These are phyloP conservation scores for Oryza officinalis DNA, from an alignment of 176 grass and related monocot species.

Conservation along the genomic window DNA sequence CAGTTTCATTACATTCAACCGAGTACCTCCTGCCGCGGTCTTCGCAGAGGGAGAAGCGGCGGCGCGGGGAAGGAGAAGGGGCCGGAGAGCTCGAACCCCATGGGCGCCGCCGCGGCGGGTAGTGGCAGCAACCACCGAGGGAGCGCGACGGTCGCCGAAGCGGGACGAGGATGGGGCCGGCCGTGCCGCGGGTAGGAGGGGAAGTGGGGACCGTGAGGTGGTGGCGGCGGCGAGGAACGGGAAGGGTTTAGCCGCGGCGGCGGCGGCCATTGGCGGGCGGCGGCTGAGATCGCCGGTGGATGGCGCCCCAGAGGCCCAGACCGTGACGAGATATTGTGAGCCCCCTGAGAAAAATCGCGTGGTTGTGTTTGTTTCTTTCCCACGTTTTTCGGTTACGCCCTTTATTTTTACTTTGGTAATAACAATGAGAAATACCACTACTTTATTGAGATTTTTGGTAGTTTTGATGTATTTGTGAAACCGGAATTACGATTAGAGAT, in stretches of 20 bases:
- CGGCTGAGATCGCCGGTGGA: conserved; percentile 20
- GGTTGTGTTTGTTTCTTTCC: neutral
- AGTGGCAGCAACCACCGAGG: conserved; percentile 3
- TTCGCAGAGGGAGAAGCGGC: neutral
- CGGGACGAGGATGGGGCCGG: neutral
- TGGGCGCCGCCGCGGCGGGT: neutral
- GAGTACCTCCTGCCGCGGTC: conserved; percentile 26
- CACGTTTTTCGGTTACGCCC: too few species aligned
- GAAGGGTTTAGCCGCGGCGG: neutral
- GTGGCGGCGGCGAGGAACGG: neutral
- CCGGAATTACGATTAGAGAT: too few species aligned
- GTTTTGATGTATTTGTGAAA: too few species aligned
- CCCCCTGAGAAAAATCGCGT: neutral
- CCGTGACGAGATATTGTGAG: conserved; percentile 20
- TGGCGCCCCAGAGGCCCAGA: neutral
- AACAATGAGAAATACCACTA: too few species aligned
- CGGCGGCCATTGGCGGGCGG: conserved; percentile 30
- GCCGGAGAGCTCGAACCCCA: neutral
- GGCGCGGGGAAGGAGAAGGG: neutral
- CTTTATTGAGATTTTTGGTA: too few species aligned
- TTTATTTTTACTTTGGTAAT: too few species aligned
- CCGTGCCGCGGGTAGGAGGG: neutral
- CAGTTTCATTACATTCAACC: neutral
- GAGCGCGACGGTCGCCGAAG: neutral
- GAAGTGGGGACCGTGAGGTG: neutral